Evolutionary conservation across 2,329 filamentous ascomycete genomes (phyloP), one percentile per base, ranked within the genome.

Genomic region (Xylaria sp.): DNA sequence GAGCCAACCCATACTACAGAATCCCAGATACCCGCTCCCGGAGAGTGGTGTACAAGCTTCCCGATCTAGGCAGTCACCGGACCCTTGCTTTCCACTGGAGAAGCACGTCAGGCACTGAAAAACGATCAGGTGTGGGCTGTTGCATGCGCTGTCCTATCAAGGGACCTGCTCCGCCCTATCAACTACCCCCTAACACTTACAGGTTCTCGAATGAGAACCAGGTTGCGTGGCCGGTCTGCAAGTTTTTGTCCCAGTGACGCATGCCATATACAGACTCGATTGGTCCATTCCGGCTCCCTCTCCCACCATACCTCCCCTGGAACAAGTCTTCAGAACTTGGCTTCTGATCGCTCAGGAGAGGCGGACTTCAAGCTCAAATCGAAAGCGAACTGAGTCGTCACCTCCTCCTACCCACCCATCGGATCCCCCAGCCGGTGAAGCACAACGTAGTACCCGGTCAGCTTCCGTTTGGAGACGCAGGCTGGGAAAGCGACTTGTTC

Each of bases 161-260:
- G 56, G n/a, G 56, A 59, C 49, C 56, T 53, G 45, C 56, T 54
- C 54, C 52, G 51, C 58, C 61, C 60, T 57, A 54, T 57, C 54
- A 59, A 63, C 50, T 48, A 44, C 62, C 45, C n/a, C 62, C 59
- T 64, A 63, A 57, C 61, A 52, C 37, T 56, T 57, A 51, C 44
- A 34, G 51, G 39, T 60, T 55, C 58, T 68, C 61, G 59, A 62
- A 65, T 61, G 52, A 62, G 61, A 63, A 49, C 56, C 52, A 58
- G 59, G 59, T 57, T 50, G 51, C 61, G 43, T 55, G 57, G 63
- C 60, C 57, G 57, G 61, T 58, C 53, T 62, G 56, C 59, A 61
- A 63, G 55, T 66, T 50, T n/a, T 63, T 51, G 52, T 56, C 60
- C 60, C 54, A 64, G 58, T 57, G 44, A 60, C 52, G 48, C 56